phyloP scores from a whole-genome alignment of 225 moss, liverwort and hornwort species.

The Polytrichum formosum region DNA sequence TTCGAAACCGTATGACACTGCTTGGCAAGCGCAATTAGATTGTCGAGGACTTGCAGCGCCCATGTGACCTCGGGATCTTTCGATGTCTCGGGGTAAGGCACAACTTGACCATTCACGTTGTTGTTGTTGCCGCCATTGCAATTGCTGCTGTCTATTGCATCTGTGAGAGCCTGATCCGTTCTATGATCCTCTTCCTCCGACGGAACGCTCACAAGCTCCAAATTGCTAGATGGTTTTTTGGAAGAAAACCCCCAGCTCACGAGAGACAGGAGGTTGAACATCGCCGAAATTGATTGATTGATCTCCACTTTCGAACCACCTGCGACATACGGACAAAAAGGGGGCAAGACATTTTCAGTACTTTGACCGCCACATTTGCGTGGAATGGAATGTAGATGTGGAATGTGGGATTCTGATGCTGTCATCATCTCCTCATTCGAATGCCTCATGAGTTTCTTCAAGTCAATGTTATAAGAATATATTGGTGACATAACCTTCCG shows the following conservation, averaged over 20 bases:
- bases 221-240: neutral
- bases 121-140: neutral
- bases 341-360: neutral
- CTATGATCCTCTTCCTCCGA: neutral
- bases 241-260: neutral
- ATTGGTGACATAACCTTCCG: no score
- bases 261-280: neutral
- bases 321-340: neutral
- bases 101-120: neutral
- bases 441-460: no score
- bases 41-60: constrained; percentile 16
- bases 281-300: neutral
- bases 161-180: neutral
- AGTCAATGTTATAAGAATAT: no score
- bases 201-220: neutral
- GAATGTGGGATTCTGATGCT: neutral
- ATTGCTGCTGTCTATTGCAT: neutral
- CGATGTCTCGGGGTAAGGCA: neutral
- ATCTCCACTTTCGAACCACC: neutral
- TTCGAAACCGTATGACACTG: constrained; percentile 7
- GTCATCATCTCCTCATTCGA: neutral
- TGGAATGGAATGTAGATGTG: neutral
- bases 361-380: neutral
- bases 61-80: constrained; percentile 11
- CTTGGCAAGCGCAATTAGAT: constrained; percentile 9